Percentiles rank a stretch among this genome's conserved stretches.
These are phyloP conservation scores for Boletus vermiculosoides DNA, from an alignment of 768 basidiomycete genomes.

Conservation along the genomic window DNA sequence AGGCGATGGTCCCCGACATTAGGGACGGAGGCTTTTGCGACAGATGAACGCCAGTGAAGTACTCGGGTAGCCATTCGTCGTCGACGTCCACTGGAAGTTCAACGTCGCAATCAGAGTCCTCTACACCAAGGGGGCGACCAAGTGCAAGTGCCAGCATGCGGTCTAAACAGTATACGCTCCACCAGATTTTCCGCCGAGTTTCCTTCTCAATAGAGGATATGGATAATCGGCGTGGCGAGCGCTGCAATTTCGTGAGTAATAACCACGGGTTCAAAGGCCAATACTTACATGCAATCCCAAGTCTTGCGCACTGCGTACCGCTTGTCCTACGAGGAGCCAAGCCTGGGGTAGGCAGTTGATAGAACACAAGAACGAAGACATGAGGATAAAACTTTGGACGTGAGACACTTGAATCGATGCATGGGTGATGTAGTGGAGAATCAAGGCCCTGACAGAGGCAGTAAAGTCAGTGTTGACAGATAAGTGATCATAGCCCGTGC, in stretches of 20 bases:
- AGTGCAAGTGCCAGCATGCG: slow-evolving; percentile 90
- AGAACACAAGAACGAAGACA: slow-evolving; percentile 89
- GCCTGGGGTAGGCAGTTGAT: slow-evolving; percentile 93
- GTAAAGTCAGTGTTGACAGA: neutral
- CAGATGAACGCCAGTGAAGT: slow-evolving; percentile 63
- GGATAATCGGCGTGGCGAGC: slow-evolving; percentile 73
- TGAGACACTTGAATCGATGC: slow-evolving; percentile 81
- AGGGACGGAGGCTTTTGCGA: slow-evolving; percentile 58
- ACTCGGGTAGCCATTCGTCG: slow-evolving; percentile 72
- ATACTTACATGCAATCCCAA: slow-evolving; percentile 83
- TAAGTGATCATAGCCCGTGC: neutral
- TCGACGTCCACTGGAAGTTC: slow-evolving; percentile 83
- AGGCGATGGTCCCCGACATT: slow-evolving; percentile 78
- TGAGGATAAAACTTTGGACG: slow-evolving; percentile 85
- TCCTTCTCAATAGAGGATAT: slow-evolving; percentile 81
- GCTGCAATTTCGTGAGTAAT: slow-evolving; percentile 44
- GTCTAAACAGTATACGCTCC: slow-evolving; percentile 88
- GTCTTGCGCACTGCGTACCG: slow-evolving; percentile 86
- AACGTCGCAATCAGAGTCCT: slow-evolving; percentile 89
- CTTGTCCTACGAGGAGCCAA: slow-evolving; percentile 91
- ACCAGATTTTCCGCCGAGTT: slow-evolving; percentile 89
- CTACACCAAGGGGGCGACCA: slow-evolving; percentile 84
- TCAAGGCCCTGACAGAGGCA: slow-evolving; percentile 60
- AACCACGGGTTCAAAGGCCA: neutral
- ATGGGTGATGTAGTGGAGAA: slow-evolving; percentile 90